Percentiles rank a stretch among this genome's conserved stretches.
phyloP scores from a whole-genome alignment of 2,329 filamentous ascomycete species.

The Aureobasidium vineae region DNA sequence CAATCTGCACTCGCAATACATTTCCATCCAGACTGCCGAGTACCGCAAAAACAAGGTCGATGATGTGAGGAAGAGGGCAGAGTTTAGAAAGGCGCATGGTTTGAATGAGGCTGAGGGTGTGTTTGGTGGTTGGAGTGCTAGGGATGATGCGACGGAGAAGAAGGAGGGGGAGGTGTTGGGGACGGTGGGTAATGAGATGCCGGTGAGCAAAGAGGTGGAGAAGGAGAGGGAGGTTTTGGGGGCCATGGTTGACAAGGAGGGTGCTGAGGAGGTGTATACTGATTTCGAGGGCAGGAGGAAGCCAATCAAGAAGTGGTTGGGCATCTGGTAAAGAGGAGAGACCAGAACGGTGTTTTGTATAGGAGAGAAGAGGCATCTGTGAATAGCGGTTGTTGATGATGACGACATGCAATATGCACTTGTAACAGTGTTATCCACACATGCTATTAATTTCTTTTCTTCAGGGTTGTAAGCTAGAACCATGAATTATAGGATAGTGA shows the following conservation, averaged over 20 bases:
- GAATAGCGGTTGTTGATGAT: neutral
- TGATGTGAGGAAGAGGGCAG: conserved; percentile 81
- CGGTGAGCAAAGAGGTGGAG: neutral
- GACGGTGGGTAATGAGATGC: conserved; percentile 1
- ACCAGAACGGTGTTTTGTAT: neutral
- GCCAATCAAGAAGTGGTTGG: conserved; percentile 76
- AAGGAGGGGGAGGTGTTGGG: conserved; percentile 28
- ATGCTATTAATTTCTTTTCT: neutral
- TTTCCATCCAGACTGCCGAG: conserved; percentile 65
- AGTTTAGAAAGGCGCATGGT: conserved; percentile 84
- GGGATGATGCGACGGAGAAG: conserved; percentile 38
- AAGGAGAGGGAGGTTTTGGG: conserved; percentile 33
- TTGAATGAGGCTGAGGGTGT: conserved; percentile 58
- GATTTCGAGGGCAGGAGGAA: conserved; percentile 45
- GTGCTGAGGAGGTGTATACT: conserved; percentile 41
- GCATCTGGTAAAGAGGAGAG: conserved; percentile 62
- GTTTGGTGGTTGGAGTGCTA: conserved; percentile 52
- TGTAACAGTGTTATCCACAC: neutral
- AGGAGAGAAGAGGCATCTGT: conserved; percentile 8
- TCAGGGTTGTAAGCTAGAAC: neutral
- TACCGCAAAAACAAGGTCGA: conserved; percentile 71
- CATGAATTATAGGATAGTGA: neutral
- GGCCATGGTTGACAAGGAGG: conserved; percentile 30
- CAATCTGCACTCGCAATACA: conserved; percentile 71
- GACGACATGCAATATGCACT: neutral